Base-by-base conservation (phyloP, 1,284 basidiomycete genomes). In the Volvariella surrecta region DNA sequence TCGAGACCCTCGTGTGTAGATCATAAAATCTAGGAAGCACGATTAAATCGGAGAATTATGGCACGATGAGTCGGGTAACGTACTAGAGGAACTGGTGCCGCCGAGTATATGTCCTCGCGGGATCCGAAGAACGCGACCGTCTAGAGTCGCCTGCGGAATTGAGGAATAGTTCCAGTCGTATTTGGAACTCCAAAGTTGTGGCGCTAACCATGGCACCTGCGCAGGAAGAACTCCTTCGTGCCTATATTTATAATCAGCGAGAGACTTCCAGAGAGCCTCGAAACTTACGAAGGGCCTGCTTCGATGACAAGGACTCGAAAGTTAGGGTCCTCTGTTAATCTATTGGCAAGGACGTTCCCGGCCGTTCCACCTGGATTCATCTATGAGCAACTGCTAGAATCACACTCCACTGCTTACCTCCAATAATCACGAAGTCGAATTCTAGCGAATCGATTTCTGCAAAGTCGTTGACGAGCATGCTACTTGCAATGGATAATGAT, bases 1-100 rank as follows among this genome's bases (percentile, higher is more conserved):
- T 4, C 47, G 39, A 2, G 61, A 56, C 7, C 58, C 59, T 10
- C 60, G 53, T 16, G 50, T 58, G 42, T 54, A 61, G 18, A 51
- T 45, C 50, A 58, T 45, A 13, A 46, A 49, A 38, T 58, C 58
- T 61, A 40, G 11, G 18, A n/a, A n/a, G n/a, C 34, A 35, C 15
- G 15, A 35, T 19, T 19, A 6, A 35, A 7, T n/a, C n/a, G n/a
- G 13, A 19, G 34, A 15, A 8, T 7, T 35, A 4, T 6, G 34
- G 6, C 13, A 15, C 7, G 15, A 35, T 35, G 6, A 35, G 34
- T 6, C 13, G 18, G n/a, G 34, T 8, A 19, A 35, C 42, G 10
- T 40, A 44, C 43, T 44, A 22, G 39, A 31, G 7, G 22, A 31
- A 32, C 43, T 44, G 2, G 22, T 39, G 2, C 43, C 43, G 3